Evolutionary conservation across 2,329 filamentous ascomycete genomes (phyloP).

Genomic region (Rhytidhysteron rufulum): DNA sequence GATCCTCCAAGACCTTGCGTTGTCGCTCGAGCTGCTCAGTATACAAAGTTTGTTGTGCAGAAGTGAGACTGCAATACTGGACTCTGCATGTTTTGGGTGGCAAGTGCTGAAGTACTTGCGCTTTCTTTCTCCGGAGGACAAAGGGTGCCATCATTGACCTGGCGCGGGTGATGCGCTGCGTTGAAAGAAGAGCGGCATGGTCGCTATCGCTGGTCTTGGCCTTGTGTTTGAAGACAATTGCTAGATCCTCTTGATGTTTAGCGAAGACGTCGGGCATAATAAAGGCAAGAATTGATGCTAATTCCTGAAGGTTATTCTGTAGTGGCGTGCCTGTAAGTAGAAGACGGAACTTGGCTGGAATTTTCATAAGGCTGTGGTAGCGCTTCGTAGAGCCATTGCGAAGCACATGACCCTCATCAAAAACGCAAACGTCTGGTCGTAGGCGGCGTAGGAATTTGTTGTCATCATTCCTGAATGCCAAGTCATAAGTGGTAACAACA

Average conservation of each 20-base stretch:
- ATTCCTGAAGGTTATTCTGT: constrained; percentile 90
- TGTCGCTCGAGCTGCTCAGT: constrained; percentile 62
- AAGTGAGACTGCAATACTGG: constrained; percentile 75
- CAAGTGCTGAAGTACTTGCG: constrained; percentile 79
- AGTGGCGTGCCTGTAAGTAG: constrained; percentile 87
- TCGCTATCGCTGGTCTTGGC: constrained; percentile 74
- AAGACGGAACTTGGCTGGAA: constrained; percentile 78
- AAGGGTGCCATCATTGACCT: constrained; percentile 93
- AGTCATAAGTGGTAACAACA: constrained; percentile 69
- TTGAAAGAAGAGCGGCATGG: constrained; percentile 78
- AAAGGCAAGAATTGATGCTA: constrained; percentile 87
- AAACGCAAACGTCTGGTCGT: constrained; percentile 63
- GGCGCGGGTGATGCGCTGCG: constrained; percentile 79
- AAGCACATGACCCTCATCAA: constrained; percentile 90
- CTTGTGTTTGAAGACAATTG: constrained; percentile 86
- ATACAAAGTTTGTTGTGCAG: constrained; percentile 71
- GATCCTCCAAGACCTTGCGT: constrained; percentile 57
- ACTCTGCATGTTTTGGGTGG: constrained; percentile 75
- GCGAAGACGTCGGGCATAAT: constrained; percentile 84
- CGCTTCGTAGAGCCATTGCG: constrained; percentile 83
- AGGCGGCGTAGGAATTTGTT: constrained; percentile 60
- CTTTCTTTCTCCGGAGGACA: constrained; percentile 88
- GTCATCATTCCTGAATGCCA: constrained; percentile 58
- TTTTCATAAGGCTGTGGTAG: constrained; percentile 73
- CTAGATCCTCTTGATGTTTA: constrained; percentile 71